Conservation (phyloP, 2,329 filamentous ascomycete species). For the Penicillium sclerotiorum region DNA sequence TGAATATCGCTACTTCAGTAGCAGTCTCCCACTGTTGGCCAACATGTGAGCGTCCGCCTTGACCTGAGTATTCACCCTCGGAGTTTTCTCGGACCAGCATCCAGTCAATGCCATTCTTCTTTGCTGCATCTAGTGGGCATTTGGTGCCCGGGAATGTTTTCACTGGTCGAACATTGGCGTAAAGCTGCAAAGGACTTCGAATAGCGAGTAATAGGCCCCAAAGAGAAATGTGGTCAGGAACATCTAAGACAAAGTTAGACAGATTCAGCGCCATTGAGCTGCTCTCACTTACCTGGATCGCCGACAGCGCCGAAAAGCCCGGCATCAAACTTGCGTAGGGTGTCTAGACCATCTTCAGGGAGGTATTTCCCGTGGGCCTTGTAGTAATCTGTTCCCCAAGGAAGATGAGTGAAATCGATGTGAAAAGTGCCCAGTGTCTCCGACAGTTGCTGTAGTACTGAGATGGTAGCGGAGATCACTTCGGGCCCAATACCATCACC, state of each 20-base stretch:
- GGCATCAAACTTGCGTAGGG: slow-evolving; percentile 56
- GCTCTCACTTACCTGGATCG: slow-evolving; percentile 49
- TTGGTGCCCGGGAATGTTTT: slow-evolving; percentile 53
- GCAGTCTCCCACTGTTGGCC: slow-evolving; percentile 56
- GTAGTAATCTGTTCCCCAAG: slow-evolving; percentile 44
- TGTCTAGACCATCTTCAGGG: slow-evolving; percentile 53
- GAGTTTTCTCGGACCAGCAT: slow-evolving; percentile 59
- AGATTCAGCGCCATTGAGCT: too few species aligned
- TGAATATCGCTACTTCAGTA: slow-evolving; percentile 59
- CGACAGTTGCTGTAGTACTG: slow-evolving; percentile 52
- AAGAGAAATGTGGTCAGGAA: slow-evolving; percentile 60
- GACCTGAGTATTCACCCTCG: slow-evolving; percentile 59
- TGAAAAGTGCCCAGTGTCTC: slow-evolving; percentile 47
- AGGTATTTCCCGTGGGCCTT: slow-evolving; percentile 57
- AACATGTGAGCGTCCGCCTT: slow-evolving; percentile 56
- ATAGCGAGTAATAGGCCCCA: slow-evolving; percentile 61
- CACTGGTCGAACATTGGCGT: slow-evolving; percentile 60
- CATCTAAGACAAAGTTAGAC: slow-evolving; percentile 38
- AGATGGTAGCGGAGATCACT: slow-evolving; percentile 60
- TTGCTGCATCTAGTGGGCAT: slow-evolving; percentile 52
- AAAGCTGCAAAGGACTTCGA: slow-evolving; percentile 59
- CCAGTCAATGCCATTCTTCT: slow-evolving; percentile 57
- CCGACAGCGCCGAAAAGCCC: slow-evolving; percentile 64
- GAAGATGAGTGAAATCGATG: slow-evolving; percentile 55
- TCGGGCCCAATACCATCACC: slow-evolving; percentile 67